These are phyloP conservation scores for Jacaranda copaia DNA, from an alignment of 257 asterid genomes.

Conservation along the genomic window DNA sequence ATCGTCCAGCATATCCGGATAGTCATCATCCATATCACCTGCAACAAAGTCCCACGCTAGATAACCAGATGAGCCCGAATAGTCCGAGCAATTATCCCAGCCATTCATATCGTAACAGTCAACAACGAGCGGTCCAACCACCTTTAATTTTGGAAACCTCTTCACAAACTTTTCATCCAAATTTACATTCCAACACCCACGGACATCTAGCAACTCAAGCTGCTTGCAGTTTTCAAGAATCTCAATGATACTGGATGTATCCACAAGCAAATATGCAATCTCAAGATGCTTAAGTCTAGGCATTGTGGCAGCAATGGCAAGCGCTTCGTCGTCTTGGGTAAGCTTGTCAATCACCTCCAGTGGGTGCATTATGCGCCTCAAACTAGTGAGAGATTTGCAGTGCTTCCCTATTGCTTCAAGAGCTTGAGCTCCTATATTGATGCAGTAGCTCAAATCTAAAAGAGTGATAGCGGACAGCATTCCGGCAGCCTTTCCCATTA, in stretches of 20 bases:
- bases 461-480: conserved; percentile 56
- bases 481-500: conserved; percentile 53
- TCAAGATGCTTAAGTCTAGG: conserved; percentile 81
- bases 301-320: conserved; percentile 77
- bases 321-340: conserved; percentile 82
- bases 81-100: conserved; percentile 74
- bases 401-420: conserved; percentile 72
- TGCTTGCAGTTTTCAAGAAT: conserved; percentile 59
- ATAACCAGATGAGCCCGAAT: conserved; percentile 66
- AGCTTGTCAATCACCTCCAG: conserved; percentile 63
- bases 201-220: conserved; percentile 73
- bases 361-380: conserved; percentile 82
- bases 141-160: conserved; percentile 52
- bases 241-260: conserved; percentile 59
- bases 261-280: conserved; percentile 74
- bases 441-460: conserved; percentile 88
- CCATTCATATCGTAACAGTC: conserved; percentile 61
- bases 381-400: conserved; percentile 62
- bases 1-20: conserved; percentile 52
- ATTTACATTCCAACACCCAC: conserved; percentile 87
- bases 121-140: conserved; percentile 66
- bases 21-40: conserved; percentile 53
- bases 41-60: conserved; percentile 75
- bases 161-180: conserved; percentile 63
- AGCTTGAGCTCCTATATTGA: conserved; percentile 67